phyloP scores from a whole-genome alignment of 768 basidiomycete genomes.

The Heimioporus sp. region DNA sequence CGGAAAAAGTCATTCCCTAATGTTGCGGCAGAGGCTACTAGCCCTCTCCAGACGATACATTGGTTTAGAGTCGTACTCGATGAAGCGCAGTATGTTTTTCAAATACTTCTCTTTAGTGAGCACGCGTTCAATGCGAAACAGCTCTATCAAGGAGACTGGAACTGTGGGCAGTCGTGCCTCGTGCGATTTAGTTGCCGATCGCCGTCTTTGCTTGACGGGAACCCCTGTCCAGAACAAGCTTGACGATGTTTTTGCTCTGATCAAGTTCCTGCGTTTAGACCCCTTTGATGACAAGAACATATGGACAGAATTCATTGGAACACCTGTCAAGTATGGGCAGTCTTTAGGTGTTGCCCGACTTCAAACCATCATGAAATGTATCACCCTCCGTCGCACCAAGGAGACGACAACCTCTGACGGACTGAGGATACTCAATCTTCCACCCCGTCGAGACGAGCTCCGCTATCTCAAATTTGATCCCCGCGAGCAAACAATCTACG shows the following conservation, averaged over 20 bases:
- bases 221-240: conserved; percentile 99
- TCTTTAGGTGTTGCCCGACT: conserved; percentile 88
- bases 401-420: conserved; percentile 82
- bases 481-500: conserved; percentile 83
- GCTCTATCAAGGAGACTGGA: conserved; percentile 93
- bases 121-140: conserved; percentile 29
- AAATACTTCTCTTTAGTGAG: neutral
- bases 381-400: conserved; percentile 95
- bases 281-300: conserved; percentile 91
- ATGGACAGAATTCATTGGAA: conserved; percentile 93
- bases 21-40: conserved; percentile 51
- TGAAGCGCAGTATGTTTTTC: conserved; percentile 84
- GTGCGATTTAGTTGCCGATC: conserved; percentile 91
- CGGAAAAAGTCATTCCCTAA: conserved; percentile 52
- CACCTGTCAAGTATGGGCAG: conserved; percentile 90
- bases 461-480: conserved; percentile 81
- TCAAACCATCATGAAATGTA: conserved; percentile 95
- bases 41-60: conserved; percentile 88
- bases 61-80: conserved; percentile 97
- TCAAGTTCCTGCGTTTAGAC: conserved; percentile 90
- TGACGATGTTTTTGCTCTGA: conserved; percentile 94
- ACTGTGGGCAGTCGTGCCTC: conserved; percentile 95
- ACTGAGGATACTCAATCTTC: conserved; percentile 80
- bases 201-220: conserved; percentile 92
- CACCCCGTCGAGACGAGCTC: conserved; percentile 87